These are phyloP conservation scores for Fusarium mexicanum DNA, from an alignment of 2,329 filamentous ascomycete species.

Conservation along the genomic window DNA sequence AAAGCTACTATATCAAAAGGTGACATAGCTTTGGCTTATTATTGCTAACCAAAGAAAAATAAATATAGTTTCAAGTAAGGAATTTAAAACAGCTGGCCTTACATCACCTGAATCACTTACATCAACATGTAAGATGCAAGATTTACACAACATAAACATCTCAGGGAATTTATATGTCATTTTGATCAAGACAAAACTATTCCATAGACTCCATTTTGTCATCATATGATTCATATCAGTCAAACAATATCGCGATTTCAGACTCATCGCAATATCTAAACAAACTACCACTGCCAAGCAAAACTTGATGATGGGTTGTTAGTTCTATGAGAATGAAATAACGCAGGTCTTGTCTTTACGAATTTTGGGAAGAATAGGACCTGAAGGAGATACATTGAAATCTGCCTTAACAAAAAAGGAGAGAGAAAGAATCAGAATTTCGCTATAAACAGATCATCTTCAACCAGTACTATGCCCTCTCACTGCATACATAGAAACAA, in stretches of 20 bases:
- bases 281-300: rapidly evolving
- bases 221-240: not conserved
- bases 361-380: not conserved
- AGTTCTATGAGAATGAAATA: no score
- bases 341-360: rapidly evolving
- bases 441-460: not conserved
- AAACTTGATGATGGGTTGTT: rapidly evolving
- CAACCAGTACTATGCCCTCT: no score
- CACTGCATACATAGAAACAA: no score
- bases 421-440: not conserved
- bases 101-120: not conserved
- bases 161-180: no score
- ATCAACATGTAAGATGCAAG: not conserved
- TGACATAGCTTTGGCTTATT: rapidly evolving
- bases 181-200: rapidly evolving
- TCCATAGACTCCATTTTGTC: not conserved
- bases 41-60: rapidly evolving
- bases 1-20: no score
- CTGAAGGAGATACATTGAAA: no score
- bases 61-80: not conserved
- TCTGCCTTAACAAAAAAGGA: not conserved
- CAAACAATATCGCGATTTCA: not conserved
- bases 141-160: no score
- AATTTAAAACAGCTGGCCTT: not conserved
- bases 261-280: rapidly evolving